phyloP scores from a whole-genome alignment of 2,329 filamentous ascomycete genomes.

The Arthrobotrys megalospora region DNA sequence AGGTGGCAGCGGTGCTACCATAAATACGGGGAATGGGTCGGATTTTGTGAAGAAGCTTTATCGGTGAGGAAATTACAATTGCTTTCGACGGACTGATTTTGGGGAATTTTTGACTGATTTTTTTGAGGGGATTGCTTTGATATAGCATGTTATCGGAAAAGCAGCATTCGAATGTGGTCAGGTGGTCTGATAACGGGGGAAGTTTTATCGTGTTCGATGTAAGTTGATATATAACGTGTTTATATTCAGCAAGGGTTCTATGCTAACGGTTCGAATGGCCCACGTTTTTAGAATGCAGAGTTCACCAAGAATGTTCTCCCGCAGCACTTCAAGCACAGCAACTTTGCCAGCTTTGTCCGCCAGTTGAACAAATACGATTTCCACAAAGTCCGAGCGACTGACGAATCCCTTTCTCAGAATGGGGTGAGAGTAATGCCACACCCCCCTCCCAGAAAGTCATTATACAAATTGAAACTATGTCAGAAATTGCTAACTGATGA shows the following conservation, averaged over 20 bases:
- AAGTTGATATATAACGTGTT: conserved; percentile 62
- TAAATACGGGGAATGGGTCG: conserved; percentile 39
- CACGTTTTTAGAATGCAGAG: conserved; percentile 83
- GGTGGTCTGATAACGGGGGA: conserved; percentile 95
- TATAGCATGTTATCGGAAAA: conserved; percentile 95
- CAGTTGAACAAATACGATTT: conserved; percentile 97
- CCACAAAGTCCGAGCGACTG: conserved; percentile 95
- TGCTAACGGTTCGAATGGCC: conserved; percentile 10
- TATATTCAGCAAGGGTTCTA: neutral
- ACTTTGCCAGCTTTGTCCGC: conserved; percentile 96
- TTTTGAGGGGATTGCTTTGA: neutral
- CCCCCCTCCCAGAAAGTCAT: neutral
- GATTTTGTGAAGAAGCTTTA: conserved; percentile 61
- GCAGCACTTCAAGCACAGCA: conserved; percentile 99
- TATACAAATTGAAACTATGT: conserved; percentile 13
- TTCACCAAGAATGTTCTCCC: conserved; percentile 97
- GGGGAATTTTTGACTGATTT: conserved; percentile 2
- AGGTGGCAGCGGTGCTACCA: conserved; percentile 19
- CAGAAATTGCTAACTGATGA: conserved; percentile 65
- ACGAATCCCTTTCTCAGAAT: conserved; percentile 74
- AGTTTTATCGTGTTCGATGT: conserved; percentile 98
- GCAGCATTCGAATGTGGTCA: conserved; percentile 89
- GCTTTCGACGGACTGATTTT: neutral
- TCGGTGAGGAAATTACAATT: conserved; percentile 31
- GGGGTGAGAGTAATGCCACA: conserved; percentile 32